Evolutionary conservation across 1,284 basidiomycete genomes (phyloP), one percentile per base, ranked within the genome.

Genomic region (Puccinia sorghi): DNA sequence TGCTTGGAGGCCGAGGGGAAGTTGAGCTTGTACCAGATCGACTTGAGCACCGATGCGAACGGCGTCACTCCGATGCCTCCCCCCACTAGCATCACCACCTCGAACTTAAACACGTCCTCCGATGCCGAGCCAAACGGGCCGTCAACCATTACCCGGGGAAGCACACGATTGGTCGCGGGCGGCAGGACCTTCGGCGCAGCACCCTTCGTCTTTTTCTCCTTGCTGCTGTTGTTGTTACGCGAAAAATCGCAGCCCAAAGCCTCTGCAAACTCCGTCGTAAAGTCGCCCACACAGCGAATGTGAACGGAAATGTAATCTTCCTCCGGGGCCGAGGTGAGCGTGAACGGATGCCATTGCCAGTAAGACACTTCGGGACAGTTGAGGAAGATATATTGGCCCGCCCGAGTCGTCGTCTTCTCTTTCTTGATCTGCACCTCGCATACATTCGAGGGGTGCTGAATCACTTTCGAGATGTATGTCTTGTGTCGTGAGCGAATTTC

Each of bases 321-420:
- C 84, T 94, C 92, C 1, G 93, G 93, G 0, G 93, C 92, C 7
- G 81, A 82, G 32, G 92, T 94, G 81, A 95, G 88, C 20, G 93
- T 94, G 87, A 94, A 94, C 27, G 93, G 93, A 84, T 95, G 93
- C 91, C 93, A 96, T 84, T 95, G 93, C 88, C 91, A 94, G 86
- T 93, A 94, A 12, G 91, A 93, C 52, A 95, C 87, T 84, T 92
- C 92, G 8, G 93, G 93, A 85, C 92, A 85, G 75, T 84, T 84
- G 5, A 95, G 84, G 87, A 94, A 94, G 84, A 95, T 92, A 85
- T 94, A 94, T 84, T 81, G 84, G 22, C 93, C 93, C 1, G 93
- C 92, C 25, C 90, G 88, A 41, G 88, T 89, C 1, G 86, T 90
- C 0, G 89, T 92, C 85, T 90, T 91, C 83, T 94, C 93, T 86